Evolutionary conservation across 2,329 filamentous ascomycete species (phyloP).

Genomic region (Aspergillus vadensis): DNA sequence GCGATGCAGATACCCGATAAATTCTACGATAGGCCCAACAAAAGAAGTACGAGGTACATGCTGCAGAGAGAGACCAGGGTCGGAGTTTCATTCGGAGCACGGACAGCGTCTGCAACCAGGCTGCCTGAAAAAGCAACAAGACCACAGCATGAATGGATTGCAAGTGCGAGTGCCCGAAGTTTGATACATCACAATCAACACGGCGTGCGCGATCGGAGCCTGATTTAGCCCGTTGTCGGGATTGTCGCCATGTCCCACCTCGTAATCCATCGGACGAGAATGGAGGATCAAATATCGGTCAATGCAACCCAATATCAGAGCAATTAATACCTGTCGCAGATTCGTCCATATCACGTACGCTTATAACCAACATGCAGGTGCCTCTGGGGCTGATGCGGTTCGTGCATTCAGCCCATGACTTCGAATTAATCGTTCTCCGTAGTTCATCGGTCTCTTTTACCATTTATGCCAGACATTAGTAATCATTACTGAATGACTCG

Average conservation of each 20-base stretch:
- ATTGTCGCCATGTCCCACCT: neutral
- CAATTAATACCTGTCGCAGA: neutral
- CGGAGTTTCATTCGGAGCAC: neutral
- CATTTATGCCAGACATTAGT: neutral
- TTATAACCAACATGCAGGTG: neutral
- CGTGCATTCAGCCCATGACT: too few relatives aligned
- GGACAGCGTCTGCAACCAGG: neutral
- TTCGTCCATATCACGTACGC: neutral
- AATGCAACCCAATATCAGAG: neutral
- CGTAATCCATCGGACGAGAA: neutral
- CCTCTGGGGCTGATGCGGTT: too few relatives aligned
- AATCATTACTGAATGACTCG: neutral
- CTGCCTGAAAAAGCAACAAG: neutral
- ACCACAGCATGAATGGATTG: neutral
- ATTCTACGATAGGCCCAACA: too few relatives aligned
- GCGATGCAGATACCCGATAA: neutral
- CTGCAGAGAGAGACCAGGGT: too few relatives aligned
- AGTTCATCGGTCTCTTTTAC: neutral
- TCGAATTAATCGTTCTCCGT: neutral
- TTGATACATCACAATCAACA: neutral
- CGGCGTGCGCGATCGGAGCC: neutral
- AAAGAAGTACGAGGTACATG: too few relatives aligned
- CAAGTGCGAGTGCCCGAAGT: neutral
- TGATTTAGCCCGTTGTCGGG: neutral
- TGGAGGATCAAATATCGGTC: neutral